Base-by-base conservation (phyloP, 768 basidiomycete species). In the Suillus sp. region DNA sequence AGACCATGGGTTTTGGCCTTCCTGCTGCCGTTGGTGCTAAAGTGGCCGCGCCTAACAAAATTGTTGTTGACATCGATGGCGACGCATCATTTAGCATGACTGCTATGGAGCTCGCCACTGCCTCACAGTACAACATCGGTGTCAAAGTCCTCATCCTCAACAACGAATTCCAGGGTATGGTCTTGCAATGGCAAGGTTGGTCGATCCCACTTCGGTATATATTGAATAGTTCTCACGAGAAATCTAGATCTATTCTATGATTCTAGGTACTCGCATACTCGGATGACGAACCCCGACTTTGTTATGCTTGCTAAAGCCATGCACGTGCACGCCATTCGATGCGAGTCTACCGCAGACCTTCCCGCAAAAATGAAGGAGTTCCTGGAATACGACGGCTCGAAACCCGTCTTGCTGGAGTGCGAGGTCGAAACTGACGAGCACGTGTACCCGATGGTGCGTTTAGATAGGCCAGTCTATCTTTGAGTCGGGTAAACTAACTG, bases 31-130 rank as follows among this genome's bases (percentile, higher is more conserved):
- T 99, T 62, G 97, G 97, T 54, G 96, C 96, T 67, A 99, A 99
- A 77, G 95, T 99, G 40, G 97, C 94, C 30, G 90, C 90, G 1
- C 96, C 96, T 0, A 77, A 94, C 32, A 99, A 99, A 79, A 91
- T 85, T 61, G 96, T 99, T 62, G 81, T 99, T 55, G 96, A 99
- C 75, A 89, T 99, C 66, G 97, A 99, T 69, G 97, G 97, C 13
- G 97, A 99, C 74, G 97, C 97, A 0, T 96, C 94, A 25, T 96
- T 99, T 79, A 95, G 92, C 72, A 99, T 99, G 97, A 99, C 97
- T 1, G 96, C 95, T 0, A 99, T 99, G 97, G 97, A 99, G 78
- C 87, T 99, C 59, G 89, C 90, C 27, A 99, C 97, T 1, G 97
- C 97, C 5, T 83, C 92, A 30, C 93, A 96, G 72, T 95, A 85